These are phyloP conservation scores for Lentinus brumalis DNA, from an alignment of 768 basidiomycete species.

Conservation along the genomic window DNA sequence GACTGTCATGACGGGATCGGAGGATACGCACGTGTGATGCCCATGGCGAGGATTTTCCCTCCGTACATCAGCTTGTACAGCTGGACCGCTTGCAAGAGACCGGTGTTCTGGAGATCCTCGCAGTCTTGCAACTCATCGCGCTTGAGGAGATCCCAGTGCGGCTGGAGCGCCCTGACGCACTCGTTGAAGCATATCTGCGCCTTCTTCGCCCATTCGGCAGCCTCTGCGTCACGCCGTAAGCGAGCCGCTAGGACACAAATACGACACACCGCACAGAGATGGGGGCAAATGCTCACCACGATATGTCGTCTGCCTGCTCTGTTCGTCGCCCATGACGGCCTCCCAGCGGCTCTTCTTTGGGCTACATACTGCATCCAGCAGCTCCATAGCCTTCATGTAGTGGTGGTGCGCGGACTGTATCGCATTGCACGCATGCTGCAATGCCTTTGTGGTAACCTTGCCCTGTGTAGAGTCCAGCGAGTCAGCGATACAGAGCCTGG, in stretches of 20 bases:
- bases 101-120: conserved; percentile 17
- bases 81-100: conserved; percentile 22
- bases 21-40: conserved; percentile 23
- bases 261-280: not conserved
- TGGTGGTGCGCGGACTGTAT: conserved; percentile 26
- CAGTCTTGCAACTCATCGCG: conserved; percentile 9
- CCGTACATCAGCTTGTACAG: conserved; percentile 28
- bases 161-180: conserved; percentile 18
- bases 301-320: conserved; percentile 25
- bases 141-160: conserved; percentile 21
- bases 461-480: conserved; percentile 2
- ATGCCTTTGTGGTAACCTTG: conserved; percentile 14
- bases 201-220: conserved; percentile 22
- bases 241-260: not conserved
- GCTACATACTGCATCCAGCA: conserved; percentile 24
- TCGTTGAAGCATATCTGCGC: conserved; percentile 26
- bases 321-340: conserved; percentile 24
- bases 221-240: conserved; percentile 13
- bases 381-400: conserved; percentile 23
- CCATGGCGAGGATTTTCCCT: conserved; percentile 23
- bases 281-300: conserved; percentile 12
- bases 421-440: conserved; percentile 18
- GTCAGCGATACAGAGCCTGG: not conserved
- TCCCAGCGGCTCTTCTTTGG: conserved; percentile 21
- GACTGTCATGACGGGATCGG: not conserved